Base-by-base conservation (phyloP, 169 alveolate genomes). In the Plasmodium knowlesi region DNA sequence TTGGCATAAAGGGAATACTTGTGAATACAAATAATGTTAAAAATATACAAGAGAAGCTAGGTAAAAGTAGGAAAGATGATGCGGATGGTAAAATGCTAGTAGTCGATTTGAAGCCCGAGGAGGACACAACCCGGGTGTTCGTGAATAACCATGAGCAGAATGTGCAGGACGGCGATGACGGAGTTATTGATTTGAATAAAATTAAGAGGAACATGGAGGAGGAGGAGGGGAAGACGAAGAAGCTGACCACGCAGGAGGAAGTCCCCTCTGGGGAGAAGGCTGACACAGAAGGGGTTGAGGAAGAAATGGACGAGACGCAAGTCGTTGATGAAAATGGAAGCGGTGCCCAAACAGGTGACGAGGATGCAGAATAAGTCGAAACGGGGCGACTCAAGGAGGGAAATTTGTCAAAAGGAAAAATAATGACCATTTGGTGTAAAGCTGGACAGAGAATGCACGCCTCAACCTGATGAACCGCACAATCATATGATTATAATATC, bases 201-300 rank as follows among this genome's bases (percentile, higher is more conserved):
- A 88, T 88, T 37, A 88, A 88, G 37, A 88, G 78, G 43, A 39
- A 88, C 57, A 79, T 79, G 85, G 93, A 88, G 54, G 88, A 88
- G 10, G 93, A 88, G 19, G 32, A 61, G 70, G 93, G 78, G 19
- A 19, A 61, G 70, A 76, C 54, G 79, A 85, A 61, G 70, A 88
- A 39, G 79, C 74, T 5, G 28, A 50, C 71, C 43, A 74, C 57
- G 67, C 30, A 30, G 74, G 78, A 73, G 54, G 41, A 74, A 84
- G 41, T 30, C 30, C 2, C 19, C 53, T 16, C 43, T 41, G 72
- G 37, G 73, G 54, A 84, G n/a, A 9, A n/a, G 12, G 28, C 73
- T 57, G 10, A 10, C 34, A 12, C 57, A 53, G 50, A 30, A 37
- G 78, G 34, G n/a, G 72, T 41, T 6, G 28, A 50, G 70, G 41